These are phyloP conservation scores for Xylaria sp. DNA, from an alignment of 2,329 filamentous ascomycete genomes.

Conservation along the genomic window DNA sequence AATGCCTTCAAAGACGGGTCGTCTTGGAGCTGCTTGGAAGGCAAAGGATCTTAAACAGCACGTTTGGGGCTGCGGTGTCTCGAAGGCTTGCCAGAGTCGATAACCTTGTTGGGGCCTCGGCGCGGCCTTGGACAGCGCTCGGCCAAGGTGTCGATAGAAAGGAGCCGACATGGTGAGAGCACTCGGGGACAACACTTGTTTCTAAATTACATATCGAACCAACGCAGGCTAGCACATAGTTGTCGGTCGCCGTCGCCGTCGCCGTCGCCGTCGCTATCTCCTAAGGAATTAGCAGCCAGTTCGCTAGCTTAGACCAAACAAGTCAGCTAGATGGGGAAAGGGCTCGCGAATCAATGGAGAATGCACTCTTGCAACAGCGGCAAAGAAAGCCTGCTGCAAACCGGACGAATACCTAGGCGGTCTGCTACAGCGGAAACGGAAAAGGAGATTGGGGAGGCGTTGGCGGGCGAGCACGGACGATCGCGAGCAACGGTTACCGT, in stretches of 20 bases:
- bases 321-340: too few species aligned
- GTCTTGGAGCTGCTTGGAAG: constrained; percentile 25
- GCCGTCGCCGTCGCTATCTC: background rate
- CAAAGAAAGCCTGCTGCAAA: background rate
- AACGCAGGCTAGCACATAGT: constrained; percentile 11
- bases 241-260: background rate
- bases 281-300: background rate
- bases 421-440: background rate
- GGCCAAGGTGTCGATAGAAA: constrained; percentile 18
- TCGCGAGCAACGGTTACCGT: background rate
- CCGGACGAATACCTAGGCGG: background rate
- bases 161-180: constrained; percentile 15
- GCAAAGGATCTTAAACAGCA: constrained; percentile 21
- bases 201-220: background rate
- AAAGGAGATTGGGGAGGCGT: background rate
- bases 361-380: background rate
- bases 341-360: background rate
- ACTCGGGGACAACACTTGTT: background rate
- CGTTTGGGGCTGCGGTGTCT: constrained; percentile 10
- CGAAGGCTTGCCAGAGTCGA: constrained; percentile 19
- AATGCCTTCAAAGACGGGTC: constrained; percentile 17
- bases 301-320: background rate
- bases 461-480: background rate
- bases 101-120: constrained; percentile 24
- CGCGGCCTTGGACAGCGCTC: constrained; percentile 27